phyloP scores from a whole-genome alignment of 768 basidiomycete species.

The Tulasnella sp. region DNA sequence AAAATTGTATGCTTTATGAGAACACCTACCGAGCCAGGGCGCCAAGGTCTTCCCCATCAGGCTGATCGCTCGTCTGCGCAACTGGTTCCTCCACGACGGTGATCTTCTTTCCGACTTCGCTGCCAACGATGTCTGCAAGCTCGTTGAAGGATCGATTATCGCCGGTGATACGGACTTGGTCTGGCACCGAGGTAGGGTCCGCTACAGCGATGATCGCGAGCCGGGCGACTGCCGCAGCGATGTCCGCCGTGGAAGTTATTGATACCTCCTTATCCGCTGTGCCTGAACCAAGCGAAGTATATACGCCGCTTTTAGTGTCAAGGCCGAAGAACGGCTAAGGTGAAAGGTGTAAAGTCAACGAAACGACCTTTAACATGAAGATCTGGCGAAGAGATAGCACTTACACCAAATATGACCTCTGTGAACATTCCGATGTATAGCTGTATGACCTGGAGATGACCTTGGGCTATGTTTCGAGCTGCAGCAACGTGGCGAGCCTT shows the following conservation, averaged over 20 bases:
- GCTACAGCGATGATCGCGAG: background rate
- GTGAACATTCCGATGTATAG: slow-evolving; percentile 2
- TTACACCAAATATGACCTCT: background rate
- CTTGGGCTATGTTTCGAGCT: background rate
- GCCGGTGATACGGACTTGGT: slow-evolving; percentile 1
- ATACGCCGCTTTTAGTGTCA: background rate
- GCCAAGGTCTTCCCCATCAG: too few species aligned
- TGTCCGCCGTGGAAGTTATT: background rate
- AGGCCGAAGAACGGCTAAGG: slow-evolving; percentile 2
- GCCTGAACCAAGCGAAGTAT: background rate
- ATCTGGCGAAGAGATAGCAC: background rate
- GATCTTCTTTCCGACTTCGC: background rate
- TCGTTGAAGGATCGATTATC: background rate
- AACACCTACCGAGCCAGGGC: too few species aligned
- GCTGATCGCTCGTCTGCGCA: too few species aligned
- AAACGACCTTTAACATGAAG: background rate
- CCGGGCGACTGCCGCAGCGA: background rate
- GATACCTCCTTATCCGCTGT: background rate
- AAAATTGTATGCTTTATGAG: too few species aligned
- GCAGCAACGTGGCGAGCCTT: background rate
- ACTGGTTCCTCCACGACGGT: background rate
- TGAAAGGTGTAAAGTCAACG: background rate
- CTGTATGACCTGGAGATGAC: background rate
- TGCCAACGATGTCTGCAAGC: background rate
- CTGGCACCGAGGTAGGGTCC: slow-evolving; percentile 2